Percentiles rank a stretch among this genome's conserved stretches.
These are phyloP conservation scores for Incumbomyces lentus DNA, from an alignment of 2,329 filamentous ascomycete species.

Conservation along the genomic window DNA sequence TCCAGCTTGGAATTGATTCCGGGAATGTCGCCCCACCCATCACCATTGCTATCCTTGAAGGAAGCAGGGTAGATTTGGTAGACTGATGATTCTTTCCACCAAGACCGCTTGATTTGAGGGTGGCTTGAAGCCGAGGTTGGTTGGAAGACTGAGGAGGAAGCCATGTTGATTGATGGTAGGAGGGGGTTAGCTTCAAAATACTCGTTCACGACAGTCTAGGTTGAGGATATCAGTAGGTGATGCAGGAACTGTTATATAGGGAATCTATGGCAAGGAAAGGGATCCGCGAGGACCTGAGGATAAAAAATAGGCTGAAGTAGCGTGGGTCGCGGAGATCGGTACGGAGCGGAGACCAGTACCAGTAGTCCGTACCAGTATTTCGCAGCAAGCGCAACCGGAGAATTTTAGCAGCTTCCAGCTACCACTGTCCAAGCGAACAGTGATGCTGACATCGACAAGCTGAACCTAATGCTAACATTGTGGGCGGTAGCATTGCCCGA, in stretches of 20 bases:
- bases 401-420: not conserved
- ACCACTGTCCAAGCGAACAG: not conserved
- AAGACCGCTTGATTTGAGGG: slow-evolving; percentile 22
- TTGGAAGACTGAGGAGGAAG: not conserved
- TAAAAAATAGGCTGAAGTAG: too few species aligned
- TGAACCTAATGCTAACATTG: not conserved
- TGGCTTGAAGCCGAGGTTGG: not conserved
- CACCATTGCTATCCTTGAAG: slow-evolving; percentile 49
- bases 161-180: not conserved
- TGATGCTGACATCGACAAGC: not conserved
- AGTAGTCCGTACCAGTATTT: not conserved
- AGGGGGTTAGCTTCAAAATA: not conserved
- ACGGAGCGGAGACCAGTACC: not conserved
- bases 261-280: too few species aligned
- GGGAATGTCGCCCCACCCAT: slow-evolving; percentile 52
- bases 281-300: too few species aligned
- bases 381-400: not conserved
- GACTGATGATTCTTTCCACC: slow-evolving; percentile 53
- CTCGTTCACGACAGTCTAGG: slow-evolving; percentile 4
- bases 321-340: not conserved
- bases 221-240: not conserved
- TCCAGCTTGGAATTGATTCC: slow-evolving; percentile 53
- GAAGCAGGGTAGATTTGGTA: slow-evolving; percentile 56
- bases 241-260: not conserved
- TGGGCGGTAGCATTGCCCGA: slow-evolving; percentile 1